These are phyloP conservation scores for Castanea crenata DNA, from an alignment of 306 rosid genomes.

Conservation along the genomic window DNA sequence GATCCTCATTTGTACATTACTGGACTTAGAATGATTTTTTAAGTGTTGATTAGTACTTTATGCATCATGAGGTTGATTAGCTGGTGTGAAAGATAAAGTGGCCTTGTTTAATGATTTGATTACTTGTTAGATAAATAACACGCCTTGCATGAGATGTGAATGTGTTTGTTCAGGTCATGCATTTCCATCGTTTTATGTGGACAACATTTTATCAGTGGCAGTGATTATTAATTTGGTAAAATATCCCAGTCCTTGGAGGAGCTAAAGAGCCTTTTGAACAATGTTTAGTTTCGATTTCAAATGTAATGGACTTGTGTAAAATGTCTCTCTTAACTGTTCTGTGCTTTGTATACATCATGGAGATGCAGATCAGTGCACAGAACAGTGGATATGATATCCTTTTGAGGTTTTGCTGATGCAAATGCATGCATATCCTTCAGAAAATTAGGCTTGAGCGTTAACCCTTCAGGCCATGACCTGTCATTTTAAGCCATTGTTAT, in stretches of 20 bases:
- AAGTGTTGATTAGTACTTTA: neutral
- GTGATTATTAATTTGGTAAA: neutral
- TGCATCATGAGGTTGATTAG: neutral
- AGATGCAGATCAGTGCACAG: conserved; percentile 35
- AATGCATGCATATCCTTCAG: neutral
- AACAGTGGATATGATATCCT: conserved; percentile 13
- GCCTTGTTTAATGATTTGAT: neutral
- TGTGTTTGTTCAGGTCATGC: neutral
- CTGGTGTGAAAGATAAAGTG: neutral
- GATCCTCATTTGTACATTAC: neutral
- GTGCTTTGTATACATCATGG: conserved; percentile 30
- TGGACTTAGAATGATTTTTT: neutral
- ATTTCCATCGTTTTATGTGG: neutral
- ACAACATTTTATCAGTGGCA: neutral
- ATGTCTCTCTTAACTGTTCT: conserved; percentile 48
- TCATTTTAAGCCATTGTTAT: neutral
- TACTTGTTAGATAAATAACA: neutral
- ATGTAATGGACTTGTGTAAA: conserved; percentile 42
- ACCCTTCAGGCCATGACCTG: neutral
- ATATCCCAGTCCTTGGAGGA: conserved; percentile 30
- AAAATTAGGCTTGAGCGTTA: neutral
- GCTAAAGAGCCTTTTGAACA: conserved; percentile 23
- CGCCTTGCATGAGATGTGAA: neutral
- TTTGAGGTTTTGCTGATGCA: neutral
- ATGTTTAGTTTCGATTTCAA: conserved; percentile 16